These are phyloP conservation scores for Cucumis cinereus DNA, from an alignment of 306 rosid genomes.

Conservation along the genomic window DNA sequence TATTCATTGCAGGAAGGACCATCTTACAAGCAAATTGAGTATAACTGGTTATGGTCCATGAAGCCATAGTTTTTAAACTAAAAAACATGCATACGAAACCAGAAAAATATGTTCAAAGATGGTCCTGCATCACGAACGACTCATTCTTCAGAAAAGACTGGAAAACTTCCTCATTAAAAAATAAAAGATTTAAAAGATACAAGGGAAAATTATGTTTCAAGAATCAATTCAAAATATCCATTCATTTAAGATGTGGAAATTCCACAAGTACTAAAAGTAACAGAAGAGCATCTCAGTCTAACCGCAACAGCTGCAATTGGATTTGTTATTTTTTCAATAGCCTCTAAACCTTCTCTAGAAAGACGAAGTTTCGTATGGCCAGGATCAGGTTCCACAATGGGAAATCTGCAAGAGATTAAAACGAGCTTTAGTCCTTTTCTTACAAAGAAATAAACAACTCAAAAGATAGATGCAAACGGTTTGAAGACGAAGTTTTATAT, in stretches of 20 bases:
- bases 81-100: neutral
- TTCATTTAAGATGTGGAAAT: neutral
- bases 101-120: neutral
- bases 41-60: neutral
- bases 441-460: neutral
- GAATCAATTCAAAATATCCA: neutral
- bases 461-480: neutral
- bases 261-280: neutral
- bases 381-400: slow-evolving; percentile 89
- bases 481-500: neutral
- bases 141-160: neutral
- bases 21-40: neutral
- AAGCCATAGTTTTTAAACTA: neutral
- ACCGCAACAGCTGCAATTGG: slow-evolving; percentile 93
- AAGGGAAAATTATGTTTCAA: neutral
- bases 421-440: slow-evolving; percentile 12
- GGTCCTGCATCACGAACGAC: neutral
- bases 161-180: neutral
- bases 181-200: neutral
- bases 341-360: slow-evolving; percentile 86
- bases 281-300: slow-evolving; percentile 19
- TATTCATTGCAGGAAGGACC: neutral
- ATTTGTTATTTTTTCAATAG: slow-evolving; percentile 56
- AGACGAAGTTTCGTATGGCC: slow-evolving; percentile 86
- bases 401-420: slow-evolving; percentile 42